Percentiles rank a stretch among this genome's conserved stretches.
Conservation (phyloP, 768 basidiomycete species). For the Trametes villosa region DNA sequence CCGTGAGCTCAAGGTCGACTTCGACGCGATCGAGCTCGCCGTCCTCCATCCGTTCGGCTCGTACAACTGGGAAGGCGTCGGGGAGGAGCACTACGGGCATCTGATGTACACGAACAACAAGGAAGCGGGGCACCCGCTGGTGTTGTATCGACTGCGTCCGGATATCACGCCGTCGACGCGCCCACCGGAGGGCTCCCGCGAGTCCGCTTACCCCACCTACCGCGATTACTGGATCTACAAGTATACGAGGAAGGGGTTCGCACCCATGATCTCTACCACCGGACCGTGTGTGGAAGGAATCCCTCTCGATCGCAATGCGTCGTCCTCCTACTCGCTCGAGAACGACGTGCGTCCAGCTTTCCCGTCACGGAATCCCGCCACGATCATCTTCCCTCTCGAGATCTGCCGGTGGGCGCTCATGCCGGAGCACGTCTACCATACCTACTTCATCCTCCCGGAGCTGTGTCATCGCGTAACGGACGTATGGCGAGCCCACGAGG, state of each 20-base stretch:
- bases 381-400: constrained; percentile 43
- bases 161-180: constrained; percentile 70
- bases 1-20: constrained; percentile 56
- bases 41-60: constrained; percentile 54
- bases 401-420: constrained; percentile 62
- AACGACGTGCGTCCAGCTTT: constrained; percentile 29
- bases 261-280: constrained; percentile 50
- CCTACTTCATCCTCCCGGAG: constrained; percentile 64
- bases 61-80: constrained; percentile 58
- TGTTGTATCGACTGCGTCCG: constrained; percentile 60
- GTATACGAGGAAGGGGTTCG: constrained; percentile 52
- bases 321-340: constrained; percentile 32
- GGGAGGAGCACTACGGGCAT: constrained; percentile 51
- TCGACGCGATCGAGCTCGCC: constrained; percentile 53
- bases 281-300: constrained; percentile 68
- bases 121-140: constrained; percentile 56
- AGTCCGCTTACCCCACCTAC: constrained; percentile 54
- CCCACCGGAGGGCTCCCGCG: constrained; percentile 56
- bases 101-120: constrained; percentile 59
- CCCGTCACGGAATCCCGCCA: constrained; percentile 21
- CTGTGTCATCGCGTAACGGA: constrained; percentile 70
- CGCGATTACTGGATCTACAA: constrained; percentile 59
- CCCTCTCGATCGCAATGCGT: constrained; percentile 43
- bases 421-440: constrained; percentile 50
- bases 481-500: constrained; percentile 59